Conservation (phyloP, 129 eudicot species). For the Erigeron canadensis region DNA sequence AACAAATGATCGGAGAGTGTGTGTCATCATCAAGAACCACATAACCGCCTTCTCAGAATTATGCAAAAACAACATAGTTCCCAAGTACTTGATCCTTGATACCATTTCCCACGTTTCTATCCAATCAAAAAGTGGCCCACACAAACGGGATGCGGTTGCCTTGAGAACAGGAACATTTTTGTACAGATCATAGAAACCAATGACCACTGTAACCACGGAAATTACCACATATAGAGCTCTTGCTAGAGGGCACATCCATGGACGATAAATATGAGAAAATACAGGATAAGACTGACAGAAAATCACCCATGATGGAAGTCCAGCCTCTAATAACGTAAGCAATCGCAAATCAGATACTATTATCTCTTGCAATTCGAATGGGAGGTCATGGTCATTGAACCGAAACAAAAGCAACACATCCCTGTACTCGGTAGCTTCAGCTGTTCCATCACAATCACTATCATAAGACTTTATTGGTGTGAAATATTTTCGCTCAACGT, state of each 20-base stretch:
- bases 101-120: slow-evolving; percentile 97
- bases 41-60: slow-evolving; percentile 80
- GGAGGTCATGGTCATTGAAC: slow-evolving; percentile 76
- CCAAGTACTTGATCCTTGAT: slow-evolving; percentile 84
- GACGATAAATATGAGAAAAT: slow-evolving; percentile 85
- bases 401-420: slow-evolving; percentile 77
- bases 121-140: slow-evolving; percentile 95
- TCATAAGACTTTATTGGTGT: slow-evolving; percentile 36
- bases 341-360: slow-evolving; percentile 68
- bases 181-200: slow-evolving; percentile 90
- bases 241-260: slow-evolving; percentile 99
- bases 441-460: slow-evolving; percentile 51
- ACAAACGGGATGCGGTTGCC: slow-evolving; percentile 83
- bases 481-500: slow-evolving; percentile 36
- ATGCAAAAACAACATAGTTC: slow-evolving; percentile 91
- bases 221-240: slow-evolving; percentile 70
- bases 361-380: slow-evolving; percentile 61
- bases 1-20: slow-evolving; percentile 56
- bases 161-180: slow-evolving; percentile 93
- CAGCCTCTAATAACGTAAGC: slow-evolving; percentile 79
- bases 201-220: slow-evolving; percentile 80
- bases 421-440: slow-evolving; percentile 52
- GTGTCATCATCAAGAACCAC: slow-evolving; percentile 74
- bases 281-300: slow-evolving; percentile 93
- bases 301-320: slow-evolving; percentile 98